Evolutionary conservation across 2,329 filamentous ascomycete species (phyloP).

Genomic region (Colletotrichum sp.): DNA sequence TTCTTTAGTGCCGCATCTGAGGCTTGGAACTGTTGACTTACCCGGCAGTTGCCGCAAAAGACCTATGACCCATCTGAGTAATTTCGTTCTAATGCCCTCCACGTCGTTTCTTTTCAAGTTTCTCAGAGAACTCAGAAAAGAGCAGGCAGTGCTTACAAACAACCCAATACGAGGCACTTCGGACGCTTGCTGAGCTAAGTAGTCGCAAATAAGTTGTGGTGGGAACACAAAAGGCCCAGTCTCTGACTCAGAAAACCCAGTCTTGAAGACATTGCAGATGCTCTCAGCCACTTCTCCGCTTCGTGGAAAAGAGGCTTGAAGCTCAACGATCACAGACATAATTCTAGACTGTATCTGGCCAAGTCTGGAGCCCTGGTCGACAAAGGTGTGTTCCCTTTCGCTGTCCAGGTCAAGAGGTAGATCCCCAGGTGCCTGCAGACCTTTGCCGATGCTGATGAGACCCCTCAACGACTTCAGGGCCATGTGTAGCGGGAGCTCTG

Average conservation of each 20-base stretch:
- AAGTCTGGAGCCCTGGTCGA: slow-evolving; percentile 26
- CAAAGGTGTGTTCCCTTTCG: slow-evolving; percentile 33
- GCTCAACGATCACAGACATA: slow-evolving; percentile 49
- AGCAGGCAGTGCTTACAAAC: slow-evolving; percentile 74
- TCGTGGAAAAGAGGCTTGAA: slow-evolving; percentile 57
- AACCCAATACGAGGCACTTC: slow-evolving; percentile 71
- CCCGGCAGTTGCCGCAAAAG: slow-evolving; percentile 68
- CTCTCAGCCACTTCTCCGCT: slow-evolving; percentile 74
- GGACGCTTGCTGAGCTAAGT: slow-evolving; percentile 64
- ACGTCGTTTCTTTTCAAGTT: slow-evolving; percentile 48
- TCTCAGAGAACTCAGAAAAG: slow-evolving; percentile 67
- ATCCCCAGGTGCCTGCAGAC: slow-evolving; percentile 72
- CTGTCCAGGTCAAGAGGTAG: slow-evolving; percentile 70
- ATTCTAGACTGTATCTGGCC: slow-evolving; percentile 49
- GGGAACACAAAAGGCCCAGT: slow-evolving; percentile 81
- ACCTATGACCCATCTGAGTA: slow-evolving; percentile 66
- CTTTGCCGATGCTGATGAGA: slow-evolving; percentile 73
- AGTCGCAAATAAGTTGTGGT: slow-evolving; percentile 67
- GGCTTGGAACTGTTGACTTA: slow-evolving; percentile 33
- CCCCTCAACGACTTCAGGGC: slow-evolving; percentile 67
- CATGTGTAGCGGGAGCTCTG: slow-evolving; percentile 55
- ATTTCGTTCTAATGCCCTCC: slow-evolving; percentile 51
- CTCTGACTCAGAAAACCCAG: slow-evolving; percentile 76
- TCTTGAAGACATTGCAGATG: slow-evolving; percentile 73
- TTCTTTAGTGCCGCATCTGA: slow-evolving; percentile 9